Evolutionary conservation across 768 basidiomycete species (phyloP), one percentile per base, ranked within the genome.

Genomic region (Lepiota subincarnata): DNA sequence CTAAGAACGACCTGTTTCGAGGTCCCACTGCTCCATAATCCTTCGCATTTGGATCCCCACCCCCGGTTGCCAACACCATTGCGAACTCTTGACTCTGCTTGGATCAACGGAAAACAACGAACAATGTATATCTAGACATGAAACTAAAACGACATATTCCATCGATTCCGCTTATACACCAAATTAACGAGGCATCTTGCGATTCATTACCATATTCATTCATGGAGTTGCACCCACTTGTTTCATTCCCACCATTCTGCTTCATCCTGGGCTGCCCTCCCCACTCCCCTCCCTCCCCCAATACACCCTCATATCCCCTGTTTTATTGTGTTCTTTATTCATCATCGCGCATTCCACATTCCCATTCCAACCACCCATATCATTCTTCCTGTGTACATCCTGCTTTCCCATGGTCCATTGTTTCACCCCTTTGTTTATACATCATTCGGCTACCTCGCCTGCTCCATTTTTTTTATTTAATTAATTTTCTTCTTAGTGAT

Each of bases 81-180:
- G 31, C 31, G 31, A 31, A 31, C 31, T 31, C 31, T 31, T 31
- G 7, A 8, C 43, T 28, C 20, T 31, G 35, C 31, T 42, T 48
- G 53, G 46, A 48, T 41, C 38, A 39, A 31, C 19, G 53, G 45
- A 54, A 47, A 41, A 31, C 37, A 19, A 54, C 36, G 43, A 46
- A 54, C 26, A 35, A 31, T 54, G 53, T 54, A 54, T 54, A 44
- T n/a, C 34, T 54, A 54, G 53, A 54, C 53, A 48, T 28, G 46
- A 54, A 54, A 53, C 6, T 44, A 47, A 54, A 54, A 48, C 48
- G 53, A 41, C 53, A 19, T 26, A 40, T 41, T 54, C 45, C 39
- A 54, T 54, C 22, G n/a, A 40, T 28, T 50, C 44, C 34, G 50
- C 40, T 50, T 53, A 45, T 53, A 53, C 52, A 53, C 43, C 42